Conservation (phyloP, 345 rosid genomes). For the Eucalyptus marginata region DNA sequence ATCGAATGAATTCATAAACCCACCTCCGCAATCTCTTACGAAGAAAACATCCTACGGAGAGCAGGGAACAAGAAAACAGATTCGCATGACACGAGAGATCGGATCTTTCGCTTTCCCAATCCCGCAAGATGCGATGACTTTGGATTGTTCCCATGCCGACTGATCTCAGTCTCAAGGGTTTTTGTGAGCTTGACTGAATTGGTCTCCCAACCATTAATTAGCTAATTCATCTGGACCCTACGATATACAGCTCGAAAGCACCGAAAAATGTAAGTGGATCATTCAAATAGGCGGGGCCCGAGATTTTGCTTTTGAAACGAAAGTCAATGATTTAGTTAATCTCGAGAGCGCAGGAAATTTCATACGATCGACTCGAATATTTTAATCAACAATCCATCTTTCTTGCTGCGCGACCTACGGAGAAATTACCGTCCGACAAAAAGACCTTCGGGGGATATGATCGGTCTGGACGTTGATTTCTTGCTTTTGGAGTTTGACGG, state of each 20-base stretch:
- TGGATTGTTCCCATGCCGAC: background rate
- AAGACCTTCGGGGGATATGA: background rate
- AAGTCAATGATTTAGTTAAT: too few species aligned
- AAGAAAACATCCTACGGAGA: background rate
- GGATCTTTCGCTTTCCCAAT: background rate
- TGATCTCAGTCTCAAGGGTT: background rate
- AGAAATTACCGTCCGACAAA: too few species aligned
- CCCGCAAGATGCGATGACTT: background rate
- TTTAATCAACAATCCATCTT: background rate
- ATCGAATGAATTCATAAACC: background rate
- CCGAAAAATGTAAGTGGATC: background rate
- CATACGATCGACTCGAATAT: background rate
- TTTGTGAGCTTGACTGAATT: background rate
- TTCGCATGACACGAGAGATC: background rate
- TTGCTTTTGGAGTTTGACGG: background rate
- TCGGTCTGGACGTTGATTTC: background rate
- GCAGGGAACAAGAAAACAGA: background rate
- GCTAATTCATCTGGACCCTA: background rate
- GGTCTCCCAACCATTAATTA: background rate
- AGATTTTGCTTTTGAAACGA: background rate
- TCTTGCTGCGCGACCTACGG: background rate
- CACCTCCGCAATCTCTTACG: background rate
- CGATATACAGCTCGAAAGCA: background rate
- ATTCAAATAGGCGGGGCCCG: background rate
- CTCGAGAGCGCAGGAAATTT: too few species aligned